Percentiles rank a stretch among this genome's conserved stretches.
These are phyloP conservation scores for Cyclotella choctawhatcheeana DNA, from an alignment of 108 stramenopile genomes.

Conservation along the genomic window DNA sequence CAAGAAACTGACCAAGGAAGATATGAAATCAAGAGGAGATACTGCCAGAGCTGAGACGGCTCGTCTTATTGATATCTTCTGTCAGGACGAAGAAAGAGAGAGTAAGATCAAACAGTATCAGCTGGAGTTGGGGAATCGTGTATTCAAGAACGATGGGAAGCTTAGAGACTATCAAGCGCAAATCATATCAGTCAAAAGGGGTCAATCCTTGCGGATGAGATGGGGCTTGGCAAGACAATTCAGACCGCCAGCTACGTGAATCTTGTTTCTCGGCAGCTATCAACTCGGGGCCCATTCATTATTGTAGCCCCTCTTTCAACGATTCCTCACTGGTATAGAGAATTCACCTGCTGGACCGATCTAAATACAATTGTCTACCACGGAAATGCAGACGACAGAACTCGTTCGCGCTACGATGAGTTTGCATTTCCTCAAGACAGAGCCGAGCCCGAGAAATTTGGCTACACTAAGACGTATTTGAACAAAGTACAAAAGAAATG, in stretches of 20 bases:
- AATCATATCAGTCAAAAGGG: constrained; percentile 78
- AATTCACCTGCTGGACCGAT: constrained; percentile 97
- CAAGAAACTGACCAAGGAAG: constrained; percentile 58
- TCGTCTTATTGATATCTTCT: constrained; percentile 70
- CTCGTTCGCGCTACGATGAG: constrained; percentile 83
- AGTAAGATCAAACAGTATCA: constrained; percentile 59
- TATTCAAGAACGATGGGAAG: constrained; percentile 81
- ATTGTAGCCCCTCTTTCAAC: constrained; percentile 97
- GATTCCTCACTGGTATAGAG: constrained; percentile 98
- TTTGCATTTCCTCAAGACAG: constrained; percentile 75
- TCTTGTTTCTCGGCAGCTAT: constrained; percentile 56
- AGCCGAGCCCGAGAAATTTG: constrained; percentile 47
- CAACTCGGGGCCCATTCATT: constrained; percentile 86
- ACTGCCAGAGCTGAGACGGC: constrained; percentile 54
- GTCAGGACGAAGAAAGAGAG: constrained; percentile 65
- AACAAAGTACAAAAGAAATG: constrained; percentile 51
- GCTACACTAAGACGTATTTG: constrained; percentile 68
- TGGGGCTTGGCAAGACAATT: constrained; percentile 93
- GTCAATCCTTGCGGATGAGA: constrained; percentile 95
- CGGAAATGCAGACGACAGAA: constrained; percentile 84
- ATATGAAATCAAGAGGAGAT: constrained; percentile 26
- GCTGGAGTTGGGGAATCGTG: constrained; percentile 49
- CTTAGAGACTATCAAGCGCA: constrained; percentile 92
- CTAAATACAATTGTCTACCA: constrained; percentile 97
- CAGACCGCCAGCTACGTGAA: constrained; percentile 87